These are phyloP conservation scores for Nemania sp. DNA, from an alignment of 2,329 filamentous ascomycete genomes.

Conservation along the genomic window DNA sequence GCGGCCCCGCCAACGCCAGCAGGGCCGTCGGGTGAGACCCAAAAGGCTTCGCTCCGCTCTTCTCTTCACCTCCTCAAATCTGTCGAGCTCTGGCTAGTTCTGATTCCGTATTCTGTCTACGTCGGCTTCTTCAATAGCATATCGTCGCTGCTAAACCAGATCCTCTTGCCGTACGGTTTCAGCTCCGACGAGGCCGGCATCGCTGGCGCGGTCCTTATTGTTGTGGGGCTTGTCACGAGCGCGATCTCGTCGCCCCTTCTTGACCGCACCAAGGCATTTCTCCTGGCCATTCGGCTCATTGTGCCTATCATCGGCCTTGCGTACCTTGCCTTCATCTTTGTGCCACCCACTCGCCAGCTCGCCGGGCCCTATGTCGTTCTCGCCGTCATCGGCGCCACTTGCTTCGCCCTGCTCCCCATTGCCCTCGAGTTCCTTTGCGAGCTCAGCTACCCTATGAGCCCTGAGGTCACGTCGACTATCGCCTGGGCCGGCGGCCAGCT, in stretches of 20 bases:
- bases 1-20: constrained; percentile 75
- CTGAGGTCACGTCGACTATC: constrained; percentile 81
- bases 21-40: constrained; percentile 65
- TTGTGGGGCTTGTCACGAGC: constrained; percentile 78
- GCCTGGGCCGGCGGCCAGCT: constrained; percentile 88
- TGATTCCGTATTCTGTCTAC: constrained; percentile 80
- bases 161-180: constrained; percentile 85
- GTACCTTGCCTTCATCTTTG: constrained; percentile 82
- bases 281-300: constrained; percentile 71
- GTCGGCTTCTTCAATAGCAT: constrained; percentile 93
- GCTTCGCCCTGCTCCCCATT: constrained; percentile 80
- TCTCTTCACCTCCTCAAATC: constrained; percentile 65
- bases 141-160: constrained; percentile 86
- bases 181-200: constrained; percentile 84
- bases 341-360: constrained; percentile 60
- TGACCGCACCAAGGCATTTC: constrained; percentile 80
- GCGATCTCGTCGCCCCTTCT: constrained; percentile 80
- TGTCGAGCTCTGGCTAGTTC: constrained; percentile 76
- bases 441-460: constrained; percentile 81
- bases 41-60: constrained; percentile 55
- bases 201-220: constrained; percentile 83
- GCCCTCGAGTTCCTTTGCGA: constrained; percentile 86
- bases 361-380: constrained; percentile 75
- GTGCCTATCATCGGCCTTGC: constrained; percentile 73
- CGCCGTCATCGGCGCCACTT: constrained; percentile 75